phyloP scores from a whole-genome alignment of 1,139 yeast genomes.

The Meyerozyma athensensis region DNA sequence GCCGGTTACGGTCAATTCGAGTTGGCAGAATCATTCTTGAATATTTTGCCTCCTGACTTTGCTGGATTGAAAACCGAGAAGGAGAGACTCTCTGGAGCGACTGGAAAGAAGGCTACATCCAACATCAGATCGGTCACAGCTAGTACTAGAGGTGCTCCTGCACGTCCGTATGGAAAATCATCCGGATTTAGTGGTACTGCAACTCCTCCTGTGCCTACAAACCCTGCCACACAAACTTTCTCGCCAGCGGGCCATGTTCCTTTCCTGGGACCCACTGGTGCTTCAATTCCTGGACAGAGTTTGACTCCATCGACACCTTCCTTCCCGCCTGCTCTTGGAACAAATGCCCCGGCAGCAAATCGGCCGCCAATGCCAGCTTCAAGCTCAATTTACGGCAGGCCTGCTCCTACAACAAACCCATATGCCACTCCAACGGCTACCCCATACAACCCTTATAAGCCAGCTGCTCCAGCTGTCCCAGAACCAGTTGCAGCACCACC shows the following conservation, averaged over 20 bases:
- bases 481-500: slow-evolving; percentile 25
- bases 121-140: slow-evolving; percentile 6
- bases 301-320: slow-evolving; percentile 8
- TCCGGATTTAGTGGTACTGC: slow-evolving; percentile 5
- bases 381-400: slow-evolving; percentile 6
- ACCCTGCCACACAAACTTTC: slow-evolving; percentile 8
- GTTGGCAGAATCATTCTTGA: slow-evolving; percentile 68
- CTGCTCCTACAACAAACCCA: slow-evolving; percentile 19
- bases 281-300: slow-evolving; percentile 4
- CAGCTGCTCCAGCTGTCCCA: slow-evolving; percentile 11
- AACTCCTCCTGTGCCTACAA: slow-evolving; percentile 1
- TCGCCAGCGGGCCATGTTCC: slow-evolving; percentile 5
- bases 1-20: slow-evolving; percentile 83
- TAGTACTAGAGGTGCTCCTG: slow-evolving; percentile 5
- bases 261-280: slow-evolving; percentile 6
- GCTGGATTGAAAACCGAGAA: slow-evolving; percentile 50
- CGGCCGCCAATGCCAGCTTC: neutral
- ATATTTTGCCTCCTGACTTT: slow-evolving; percentile 59
- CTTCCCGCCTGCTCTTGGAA: slow-evolving; percentile 7
- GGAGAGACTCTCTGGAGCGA: slow-evolving; percentile 71
- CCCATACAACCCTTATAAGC: slow-evolving; percentile 15
- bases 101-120: slow-evolving; percentile 12
- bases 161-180: neutral
- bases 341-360: neutral
- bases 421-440: slow-evolving; percentile 22